A percentile compares a stretch with the other conserved stretches of the same genome.
Evolutionary conservation across 2,329 filamentous ascomycete species (phyloP).

Genomic region (Penicillium sp.): DNA sequence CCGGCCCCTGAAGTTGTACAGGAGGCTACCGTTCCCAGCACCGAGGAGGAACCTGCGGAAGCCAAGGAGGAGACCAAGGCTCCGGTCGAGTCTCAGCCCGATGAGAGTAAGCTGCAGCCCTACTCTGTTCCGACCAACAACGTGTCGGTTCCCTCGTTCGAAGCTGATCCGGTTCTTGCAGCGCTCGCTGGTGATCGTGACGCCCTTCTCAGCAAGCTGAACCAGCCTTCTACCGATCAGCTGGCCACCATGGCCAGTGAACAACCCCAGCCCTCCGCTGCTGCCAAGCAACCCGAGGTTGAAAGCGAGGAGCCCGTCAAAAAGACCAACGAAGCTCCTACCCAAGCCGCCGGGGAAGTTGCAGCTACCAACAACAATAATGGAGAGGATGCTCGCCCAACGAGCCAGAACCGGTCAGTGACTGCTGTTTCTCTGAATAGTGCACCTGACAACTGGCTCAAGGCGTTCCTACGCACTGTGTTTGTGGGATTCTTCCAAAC

Average conservation of each 20-base stretch:
- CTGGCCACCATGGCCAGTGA: constrained; percentile 65
- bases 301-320: constrained; percentile 15
- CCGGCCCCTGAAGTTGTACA: constrained; percentile 4
- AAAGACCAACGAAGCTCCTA: constrained; percentile 7
- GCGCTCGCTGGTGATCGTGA: constrained; percentile 32
- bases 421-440: constrained; percentile 37
- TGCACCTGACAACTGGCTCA: constrained; percentile 40
- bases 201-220: constrained; percentile 29
- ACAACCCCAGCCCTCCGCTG: constrained; percentile 90
- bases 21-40: constrained; percentile 4
- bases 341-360: constrained; percentile 11
- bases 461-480: constrained; percentile 37
- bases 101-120: constrained; percentile 22
- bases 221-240: constrained; percentile 30
- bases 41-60: constrained; percentile 6
- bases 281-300: constrained; percentile 34
- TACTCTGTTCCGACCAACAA: constrained; percentile 13
- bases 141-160: constrained; percentile 27
- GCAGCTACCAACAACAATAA: constrained; percentile 15
- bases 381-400: constrained; percentile 29
- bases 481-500: constrained; percentile 40
- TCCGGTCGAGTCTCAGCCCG: constrained; percentile 16
- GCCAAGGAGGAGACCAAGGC: constrained; percentile 14
- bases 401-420: constrained; percentile 38
- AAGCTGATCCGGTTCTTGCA: constrained; percentile 30